These are phyloP conservation scores for Rauvolfia tetraphylla DNA, from an alignment of 257 asterid species.

Conservation along the genomic window DNA sequence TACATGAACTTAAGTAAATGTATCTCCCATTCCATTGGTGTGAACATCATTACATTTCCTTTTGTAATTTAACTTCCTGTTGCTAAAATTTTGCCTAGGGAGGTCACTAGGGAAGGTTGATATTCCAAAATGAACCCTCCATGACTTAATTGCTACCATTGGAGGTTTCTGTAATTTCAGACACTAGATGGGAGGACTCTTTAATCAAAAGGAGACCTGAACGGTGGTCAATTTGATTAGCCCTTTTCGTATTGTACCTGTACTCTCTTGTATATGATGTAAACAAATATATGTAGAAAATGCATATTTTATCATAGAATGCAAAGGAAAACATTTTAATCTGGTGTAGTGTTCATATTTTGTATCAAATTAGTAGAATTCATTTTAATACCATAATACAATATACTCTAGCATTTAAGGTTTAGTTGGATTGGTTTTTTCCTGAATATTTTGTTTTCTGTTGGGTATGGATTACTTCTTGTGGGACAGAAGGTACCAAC, in stretches of 20 bases:
- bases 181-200: background rate
- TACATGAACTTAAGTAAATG: background rate
- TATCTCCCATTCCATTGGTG: background rate
- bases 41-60: background rate
- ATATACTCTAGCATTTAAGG: background rate
- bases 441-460: no score
- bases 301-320: background rate
- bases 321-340: background rate
- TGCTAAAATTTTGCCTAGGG: background rate
- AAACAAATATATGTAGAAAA: background rate
- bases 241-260: background rate
- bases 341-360: background rate
- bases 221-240: background rate
- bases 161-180: background rate
- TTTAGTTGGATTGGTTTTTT: no score
- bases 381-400: background rate
- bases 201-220: background rate
- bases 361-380: background rate
- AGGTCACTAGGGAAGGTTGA: background rate
- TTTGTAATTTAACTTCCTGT: background rate
- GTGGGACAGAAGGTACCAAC: no score
- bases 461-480: no score
- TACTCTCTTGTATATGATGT: background rate
- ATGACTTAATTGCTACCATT: background rate
- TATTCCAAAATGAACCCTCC: background rate